Base-by-base conservation (phyloP, 139 green algal species). In the Auxenochlorella protothecoides region DNA sequence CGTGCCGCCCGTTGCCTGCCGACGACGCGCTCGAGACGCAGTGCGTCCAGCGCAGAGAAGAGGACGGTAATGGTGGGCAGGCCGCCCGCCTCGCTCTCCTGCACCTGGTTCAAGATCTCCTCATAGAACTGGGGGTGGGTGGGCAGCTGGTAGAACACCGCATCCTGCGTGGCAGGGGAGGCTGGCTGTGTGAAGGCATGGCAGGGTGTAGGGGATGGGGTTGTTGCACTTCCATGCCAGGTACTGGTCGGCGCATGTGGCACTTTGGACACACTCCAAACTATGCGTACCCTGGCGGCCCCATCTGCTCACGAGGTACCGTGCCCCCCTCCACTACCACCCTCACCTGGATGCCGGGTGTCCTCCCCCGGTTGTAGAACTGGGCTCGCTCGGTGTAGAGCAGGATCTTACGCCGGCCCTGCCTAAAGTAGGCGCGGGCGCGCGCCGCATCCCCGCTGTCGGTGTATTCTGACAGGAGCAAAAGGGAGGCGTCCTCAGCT, bases 381-480 rank as follows among this genome's bases (percentile, higher is more conserved):
- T 98, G 93, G 4, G 93, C 85, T 3, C 94, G 79, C 83, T 99
- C 94, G 3, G 91, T 97, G 81, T 95, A 95, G 13, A 99, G 75
- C 78, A 97, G 68, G n/a, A 98, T 62, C 8, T 81, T 81, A 4
- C 73, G 78, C 5, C 85, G 74, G 0, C 87, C 81, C 65, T 95
- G 80, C 62, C 79, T 88, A 78, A 99, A 99, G 65, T 80, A 75
- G 66, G 85, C 75, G 12, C 90, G 74, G 2, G 78, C 81, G 52
- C 89, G 83, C 12, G 87, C 82, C 11, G 87, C 83, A 59, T 97
- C 86, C 0, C 75, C 65, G 11, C 68, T 68, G n/a, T 81, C 76
- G 10, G 84, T 92, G 84, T 98, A 98, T 80, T 97, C 92, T 27
- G 78, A 86, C 56, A 95, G 65, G 6, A 68, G 68, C 51, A 84